Percentiles rank a stretch among this genome's conserved stretches.
phyloP scores from a whole-genome alignment of 495 filamentous ascomycete species.

The Daldinia grandis region DNA sequence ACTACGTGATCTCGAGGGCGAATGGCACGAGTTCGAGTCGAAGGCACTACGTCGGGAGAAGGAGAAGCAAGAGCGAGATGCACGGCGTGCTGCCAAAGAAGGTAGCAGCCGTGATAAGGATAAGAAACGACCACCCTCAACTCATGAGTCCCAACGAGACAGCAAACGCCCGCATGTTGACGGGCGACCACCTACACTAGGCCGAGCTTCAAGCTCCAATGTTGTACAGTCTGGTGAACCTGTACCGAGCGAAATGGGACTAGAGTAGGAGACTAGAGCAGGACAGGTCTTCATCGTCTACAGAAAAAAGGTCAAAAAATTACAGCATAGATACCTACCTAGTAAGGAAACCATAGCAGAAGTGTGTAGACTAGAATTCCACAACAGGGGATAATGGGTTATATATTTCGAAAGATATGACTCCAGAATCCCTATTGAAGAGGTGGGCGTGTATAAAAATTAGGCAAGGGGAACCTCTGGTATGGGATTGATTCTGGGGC shows the following conservation, averaged over 20 bases:
- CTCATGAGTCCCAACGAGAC: conserved; percentile 47
- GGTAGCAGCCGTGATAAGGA: conserved; percentile 56
- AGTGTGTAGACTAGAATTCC: conserved; percentile 1
- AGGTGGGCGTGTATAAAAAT: neutral
- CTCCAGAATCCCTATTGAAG: neutral
- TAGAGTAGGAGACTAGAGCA: conserved; percentile 12
- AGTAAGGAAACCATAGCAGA: neutral
- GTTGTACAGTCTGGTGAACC: conserved; percentile 16
- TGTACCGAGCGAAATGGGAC: neutral
- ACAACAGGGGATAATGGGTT: neutral
- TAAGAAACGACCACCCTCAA: conserved; percentile 57
- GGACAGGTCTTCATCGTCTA: neutral
- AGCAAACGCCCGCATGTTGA: conserved; percentile 56
- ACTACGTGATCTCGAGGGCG: conserved; percentile 83
- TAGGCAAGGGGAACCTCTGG: neutral
- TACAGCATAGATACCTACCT: neutral
- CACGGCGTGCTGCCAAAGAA: conserved; percentile 60
- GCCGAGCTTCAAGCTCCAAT: conserved; percentile 15
- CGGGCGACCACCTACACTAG: conserved; percentile 18
- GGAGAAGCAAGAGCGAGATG: conserved; percentile 80
- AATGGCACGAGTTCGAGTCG: conserved; percentile 99
- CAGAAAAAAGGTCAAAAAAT: neutral
- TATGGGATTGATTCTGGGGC: neutral
- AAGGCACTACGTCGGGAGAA: conserved; percentile 93
- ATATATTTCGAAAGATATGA: conserved; percentile 1